Evolutionary conservation across 768 basidiomycete species (phyloP).

Genomic region (Trametes cingulata): DNA sequence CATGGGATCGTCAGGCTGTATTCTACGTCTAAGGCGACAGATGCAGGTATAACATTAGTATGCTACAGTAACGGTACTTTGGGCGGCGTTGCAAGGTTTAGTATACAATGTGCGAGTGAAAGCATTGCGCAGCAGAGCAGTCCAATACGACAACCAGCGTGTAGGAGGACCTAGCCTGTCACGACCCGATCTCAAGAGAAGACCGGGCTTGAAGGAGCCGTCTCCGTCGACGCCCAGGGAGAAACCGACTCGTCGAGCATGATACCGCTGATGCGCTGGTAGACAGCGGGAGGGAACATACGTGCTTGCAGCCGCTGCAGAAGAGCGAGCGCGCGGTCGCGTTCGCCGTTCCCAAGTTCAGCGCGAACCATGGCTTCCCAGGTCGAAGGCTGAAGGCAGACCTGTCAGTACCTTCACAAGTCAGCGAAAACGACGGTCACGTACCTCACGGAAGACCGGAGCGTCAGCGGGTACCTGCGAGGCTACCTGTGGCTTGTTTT

Average conservation of each 20-base stretch:
- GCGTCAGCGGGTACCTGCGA: slow-evolving; percentile 42
- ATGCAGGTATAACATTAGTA: slow-evolving; percentile 1
- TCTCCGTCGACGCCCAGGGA: slow-evolving; percentile 35
- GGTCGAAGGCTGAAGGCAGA: slow-evolving; percentile 67
- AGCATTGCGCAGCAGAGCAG: slow-evolving; percentile 10
- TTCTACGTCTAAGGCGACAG: not conserved
- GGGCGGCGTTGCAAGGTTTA: not conserved
- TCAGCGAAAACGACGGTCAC: slow-evolving; percentile 23
- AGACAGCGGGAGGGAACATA: slow-evolving; percentile 80
- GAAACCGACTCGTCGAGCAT: slow-evolving; percentile 68
- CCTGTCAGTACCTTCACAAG: slow-evolving; percentile 4
- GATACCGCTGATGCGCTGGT: slow-evolving; percentile 77
- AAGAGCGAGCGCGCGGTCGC: slow-evolving; percentile 65
- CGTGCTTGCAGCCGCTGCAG: slow-evolving; percentile 72
- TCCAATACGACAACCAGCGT: slow-evolving; percentile 9
- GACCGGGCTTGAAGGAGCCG: slow-evolving; percentile 1
- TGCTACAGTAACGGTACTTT: slow-evolving; percentile 16
- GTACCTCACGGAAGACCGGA: slow-evolving; percentile 83
- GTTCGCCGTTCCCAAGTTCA: slow-evolving; percentile 79
- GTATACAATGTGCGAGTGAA: slow-evolving; percentile 16
- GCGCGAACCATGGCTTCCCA: slow-evolving; percentile 96
- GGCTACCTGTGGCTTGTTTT: slow-evolving; percentile 39
- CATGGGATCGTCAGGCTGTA: not conserved
- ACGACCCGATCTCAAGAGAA: slow-evolving; percentile 2
- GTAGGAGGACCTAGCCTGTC: slow-evolving; percentile 5